A percentile compares a stretch with the other conserved stretches of the same genome.
These are phyloP conservation scores for Sanghuangporus weigelae DNA, from an alignment of 1,284 basidiomycete genomes.

Conservation along the genomic window DNA sequence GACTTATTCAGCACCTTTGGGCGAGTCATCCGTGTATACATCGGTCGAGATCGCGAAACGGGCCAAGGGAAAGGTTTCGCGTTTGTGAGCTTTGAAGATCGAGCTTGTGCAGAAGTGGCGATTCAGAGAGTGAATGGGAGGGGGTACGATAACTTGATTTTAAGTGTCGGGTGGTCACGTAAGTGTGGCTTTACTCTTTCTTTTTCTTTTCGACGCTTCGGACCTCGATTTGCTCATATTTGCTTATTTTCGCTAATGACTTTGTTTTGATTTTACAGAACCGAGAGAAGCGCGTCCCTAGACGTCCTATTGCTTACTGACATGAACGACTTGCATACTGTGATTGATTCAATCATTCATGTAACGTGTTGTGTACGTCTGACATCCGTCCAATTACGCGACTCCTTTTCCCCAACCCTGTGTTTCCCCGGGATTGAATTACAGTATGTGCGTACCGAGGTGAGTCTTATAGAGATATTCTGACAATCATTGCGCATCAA, in stretches of 20 bases:
- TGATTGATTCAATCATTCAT: neutral
- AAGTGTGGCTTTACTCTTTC: conserved; percentile 28
- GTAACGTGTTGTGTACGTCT: neutral
- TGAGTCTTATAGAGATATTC: no score
- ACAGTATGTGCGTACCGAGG: no score
- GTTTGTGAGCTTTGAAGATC: conserved; percentile 91
- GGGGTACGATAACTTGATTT: conserved; percentile 86
- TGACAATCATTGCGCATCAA: no score
- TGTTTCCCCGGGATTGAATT: no score
- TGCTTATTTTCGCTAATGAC: neutral
- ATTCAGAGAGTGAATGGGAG: conserved; percentile 92
- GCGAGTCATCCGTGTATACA: conserved; percentile 84
- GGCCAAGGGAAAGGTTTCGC: conserved; percentile 95
- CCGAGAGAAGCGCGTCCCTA: conserved; percentile 25
- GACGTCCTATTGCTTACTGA: neutral
- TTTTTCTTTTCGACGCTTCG: neutral
- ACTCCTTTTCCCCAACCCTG: no score
- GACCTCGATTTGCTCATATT: neutral
- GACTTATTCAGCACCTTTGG: conserved; percentile 87
- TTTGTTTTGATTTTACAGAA: conserved; percentile 24
- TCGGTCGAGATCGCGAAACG: conserved; percentile 94
- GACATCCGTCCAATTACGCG: neutral
- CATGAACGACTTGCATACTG: neutral
- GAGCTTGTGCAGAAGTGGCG: conserved; percentile 77
- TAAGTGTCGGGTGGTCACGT: conserved; percentile 88